Base-by-base conservation (phyloP, 2,329 filamentous ascomycete species). In the Aureobasidium sp. region DNA sequence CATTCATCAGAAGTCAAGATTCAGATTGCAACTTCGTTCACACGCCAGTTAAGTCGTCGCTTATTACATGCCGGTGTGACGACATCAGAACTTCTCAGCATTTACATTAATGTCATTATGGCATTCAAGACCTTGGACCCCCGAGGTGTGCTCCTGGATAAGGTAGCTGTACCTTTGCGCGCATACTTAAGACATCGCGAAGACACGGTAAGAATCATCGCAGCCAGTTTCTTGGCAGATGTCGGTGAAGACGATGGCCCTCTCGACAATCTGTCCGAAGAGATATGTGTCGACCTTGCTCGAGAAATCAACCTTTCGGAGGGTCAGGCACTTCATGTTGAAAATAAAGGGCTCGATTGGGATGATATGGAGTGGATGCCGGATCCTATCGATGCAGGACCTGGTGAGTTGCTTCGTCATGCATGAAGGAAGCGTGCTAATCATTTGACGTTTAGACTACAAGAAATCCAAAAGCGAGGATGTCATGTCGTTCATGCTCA, bases 281-380 rank as follows among this genome's bases (percentile, higher is more conserved):
- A 87, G 77, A 70, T 76, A 8, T 82, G 89, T 4, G 78, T 84
- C 29, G 88, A 91, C 71, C 79, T 92, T 12, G 87, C 87, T 1
- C 77, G 80, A 15, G 78, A 91, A 44, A 82, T 92, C 53, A 82
- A 83, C 41, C 83, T 87, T 65, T 80, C 81, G 24, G 75, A 79
- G 9, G 83, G 86, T 29, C 84, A 79, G 69, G 71, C 82, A 65
- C 59, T 64, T 2, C 67, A 75, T 68, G 53, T 72, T 68, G 63
- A 74, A 20, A 74, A 82, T n/a, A 37, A 32, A 27, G 89, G 90
- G 59, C 80, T 94, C 17, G 90, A 95, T 73, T 97, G 90, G 88
- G 84, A 91, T 70, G 92, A 99, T 73, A 89, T 96, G 87, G 84
- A 86, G 9, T 99, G 94, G 94, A 81, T 91, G 39, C 94, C 94